phyloP scores from a whole-genome alignment of 2,329 filamentous ascomycete species.

The Cladophialophora yegresii region DNA sequence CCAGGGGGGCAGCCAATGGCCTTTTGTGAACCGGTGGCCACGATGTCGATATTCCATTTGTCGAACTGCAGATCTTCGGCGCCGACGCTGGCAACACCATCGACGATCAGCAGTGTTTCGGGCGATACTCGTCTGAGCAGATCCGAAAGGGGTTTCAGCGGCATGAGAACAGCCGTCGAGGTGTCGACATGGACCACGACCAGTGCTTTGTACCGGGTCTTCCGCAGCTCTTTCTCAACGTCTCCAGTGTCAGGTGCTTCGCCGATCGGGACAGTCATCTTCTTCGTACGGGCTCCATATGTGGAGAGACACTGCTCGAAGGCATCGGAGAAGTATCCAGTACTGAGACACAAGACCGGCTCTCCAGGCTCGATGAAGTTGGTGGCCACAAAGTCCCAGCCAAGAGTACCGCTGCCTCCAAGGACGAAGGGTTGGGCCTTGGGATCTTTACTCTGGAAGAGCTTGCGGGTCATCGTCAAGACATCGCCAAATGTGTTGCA shows the following conservation, averaged over 20 bases:
- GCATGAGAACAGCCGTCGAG: constrained; percentile 92
- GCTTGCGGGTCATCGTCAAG: constrained; percentile 80
- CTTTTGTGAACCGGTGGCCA: constrained; percentile 93
- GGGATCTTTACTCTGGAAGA: constrained; percentile 85
- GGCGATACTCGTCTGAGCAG: constrained; percentile 83
- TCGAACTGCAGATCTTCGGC: constrained; percentile 95
- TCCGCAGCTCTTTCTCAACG: constrained; percentile 81
- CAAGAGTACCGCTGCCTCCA: constrained; percentile 89
- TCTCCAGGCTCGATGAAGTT: constrained; percentile 89
- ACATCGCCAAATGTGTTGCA: constrained; percentile 88
- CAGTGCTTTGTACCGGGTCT: constrained; percentile 88
- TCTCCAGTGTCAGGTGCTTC: constrained; percentile 80
- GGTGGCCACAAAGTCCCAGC: constrained; percentile 91
- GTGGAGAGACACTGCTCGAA: constrained; percentile 89
- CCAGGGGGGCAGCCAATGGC: constrained; percentile 94
- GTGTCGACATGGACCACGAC: constrained; percentile 97
- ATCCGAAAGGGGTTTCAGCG: constrained; percentile 79
- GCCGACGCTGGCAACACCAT: constrained; percentile 95
- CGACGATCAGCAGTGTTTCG: constrained; percentile 85
- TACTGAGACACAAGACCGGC: constrained; percentile 89
- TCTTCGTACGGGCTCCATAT: constrained; percentile 85
- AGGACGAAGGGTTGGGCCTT: constrained; percentile 87
- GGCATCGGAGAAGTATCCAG: constrained; percentile 93
- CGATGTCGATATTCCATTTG: constrained; percentile 87
- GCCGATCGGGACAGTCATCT: constrained; percentile 84